Evolutionary conservation across 345 rosid genomes (phyloP).

Genomic region (Eucalyptus erythrocorys): DNA sequence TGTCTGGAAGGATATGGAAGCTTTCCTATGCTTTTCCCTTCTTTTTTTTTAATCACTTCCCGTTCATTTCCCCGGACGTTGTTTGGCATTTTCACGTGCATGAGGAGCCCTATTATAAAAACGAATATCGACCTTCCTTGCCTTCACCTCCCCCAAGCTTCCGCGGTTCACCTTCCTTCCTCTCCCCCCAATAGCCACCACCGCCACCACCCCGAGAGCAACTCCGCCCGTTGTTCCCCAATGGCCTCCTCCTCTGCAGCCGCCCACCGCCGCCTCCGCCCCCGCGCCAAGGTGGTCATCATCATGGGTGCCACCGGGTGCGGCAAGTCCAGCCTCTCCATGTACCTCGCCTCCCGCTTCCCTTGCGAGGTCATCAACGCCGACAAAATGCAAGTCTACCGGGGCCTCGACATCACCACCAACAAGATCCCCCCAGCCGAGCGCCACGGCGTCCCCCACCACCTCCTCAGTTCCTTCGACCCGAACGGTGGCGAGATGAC

Average conservation of each 20-base stretch:
- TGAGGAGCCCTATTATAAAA: no score
- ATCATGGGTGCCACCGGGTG: conserved; percentile 88
- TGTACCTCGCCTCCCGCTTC: conserved; percentile 51
- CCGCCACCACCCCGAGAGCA: no score
- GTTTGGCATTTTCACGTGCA: no score
- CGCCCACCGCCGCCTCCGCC: neutral
- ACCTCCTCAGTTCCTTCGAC: conserved; percentile 42
- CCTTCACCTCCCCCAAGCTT: no score
- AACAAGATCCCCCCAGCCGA: conserved; percentile 53
- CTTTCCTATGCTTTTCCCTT: no score
- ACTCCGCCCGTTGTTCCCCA: neutral
- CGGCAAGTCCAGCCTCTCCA: conserved; percentile 68
- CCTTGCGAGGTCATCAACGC: conserved; percentile 63
- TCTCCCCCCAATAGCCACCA: no score
- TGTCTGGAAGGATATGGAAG: no score
- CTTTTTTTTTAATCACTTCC: no score
- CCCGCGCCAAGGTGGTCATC: conserved; percentile 42
- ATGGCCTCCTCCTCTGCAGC: neutral
- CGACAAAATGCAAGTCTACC: conserved; percentile 79
- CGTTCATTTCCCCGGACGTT: no score
- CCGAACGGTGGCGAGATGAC: conserved; percentile 36
- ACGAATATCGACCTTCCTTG: no score
- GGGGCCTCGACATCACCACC: conserved; percentile 70
- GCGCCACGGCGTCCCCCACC: conserved; percentile 61
- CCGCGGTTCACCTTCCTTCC: no score